Base-by-base conservation (phyloP, 164 flowering plant genomes). In the Stephania yunnanensis region DNA sequence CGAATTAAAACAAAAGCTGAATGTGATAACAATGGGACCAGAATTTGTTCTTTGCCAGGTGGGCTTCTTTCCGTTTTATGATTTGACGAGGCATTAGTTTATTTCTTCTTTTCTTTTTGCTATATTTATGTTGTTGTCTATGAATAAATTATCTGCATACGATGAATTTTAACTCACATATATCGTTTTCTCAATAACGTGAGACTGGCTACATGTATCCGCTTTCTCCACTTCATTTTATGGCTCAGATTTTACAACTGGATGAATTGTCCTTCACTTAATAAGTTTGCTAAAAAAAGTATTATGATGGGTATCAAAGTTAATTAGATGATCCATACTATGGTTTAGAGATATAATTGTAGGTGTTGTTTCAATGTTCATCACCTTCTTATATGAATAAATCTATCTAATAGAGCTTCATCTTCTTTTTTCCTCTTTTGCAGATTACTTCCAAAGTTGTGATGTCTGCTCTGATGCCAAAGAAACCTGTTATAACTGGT, bases 401-500 rank as follows among this genome's bases (percentile, higher is more conserved):
- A 22, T 20, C 20, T 8, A n/a, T 25, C 30, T 20, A 11, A 65
- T 10, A 1, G 53, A 6, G 45, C 25, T 36, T 36, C 4, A 0
- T 36, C 1, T 36, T 36, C 0, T 36, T 36, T 36, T 69, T 4
- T 42, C 12, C 10, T 46, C 36, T 82, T 48, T 44, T 81, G 77
- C 89, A 92, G 97, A 86, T 75, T 78, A 82, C 74, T 91, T 95
- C 76, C 61, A 78, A 75, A 84, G 87, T 69, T 80, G 66, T 68
- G 87, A 86, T 81, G 79, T 93, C 67, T 84, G 91, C 74, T 29
- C 74, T 73, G 95, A 92, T 73, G 99, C 99, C 76, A 93, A 89
- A 82, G 99, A 95, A 87, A 95, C 94, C 71, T 95, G 97, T 83
- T n/a, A 81, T 72, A 95, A 95, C 84, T 95, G 99, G 99, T 95